phyloP scores from a whole-genome alignment of 2,329 filamentous ascomycete genomes.

The Fonsecaea multimorphosa region DNA sequence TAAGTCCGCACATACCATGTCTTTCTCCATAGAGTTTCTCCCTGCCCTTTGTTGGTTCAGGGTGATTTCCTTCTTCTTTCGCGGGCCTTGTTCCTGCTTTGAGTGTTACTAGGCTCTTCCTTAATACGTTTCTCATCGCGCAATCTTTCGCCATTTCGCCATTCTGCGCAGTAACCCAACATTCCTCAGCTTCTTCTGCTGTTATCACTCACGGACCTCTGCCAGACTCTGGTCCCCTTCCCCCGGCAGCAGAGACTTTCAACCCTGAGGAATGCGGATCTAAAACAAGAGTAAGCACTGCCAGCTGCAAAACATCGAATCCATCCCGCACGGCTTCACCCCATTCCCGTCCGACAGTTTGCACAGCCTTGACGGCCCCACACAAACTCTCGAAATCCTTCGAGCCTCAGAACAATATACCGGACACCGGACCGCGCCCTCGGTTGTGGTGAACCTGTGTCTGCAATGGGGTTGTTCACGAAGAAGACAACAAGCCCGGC shows the following conservation, averaged over 20 bases:
- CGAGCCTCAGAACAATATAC: neutral
- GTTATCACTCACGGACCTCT: neutral
- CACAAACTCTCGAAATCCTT: constrained; percentile 3
- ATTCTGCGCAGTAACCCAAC: neutral
- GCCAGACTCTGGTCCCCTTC: neutral
- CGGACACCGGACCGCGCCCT: neutral
- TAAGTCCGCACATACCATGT: constrained; percentile 8
- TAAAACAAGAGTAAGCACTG: constrained; percentile 7
- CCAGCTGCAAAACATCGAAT: constrained; percentile 10
- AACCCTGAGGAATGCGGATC: neutral
- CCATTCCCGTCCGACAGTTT: neutral
- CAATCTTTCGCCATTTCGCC: neutral
- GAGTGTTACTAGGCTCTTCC: constrained; percentile 13
- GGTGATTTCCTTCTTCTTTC: constrained; percentile 17
- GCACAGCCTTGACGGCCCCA: constrained; percentile 7
- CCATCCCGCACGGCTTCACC: neutral
- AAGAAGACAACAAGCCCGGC: constrained; percentile 23
- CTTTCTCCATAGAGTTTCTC: constrained; percentile 14
- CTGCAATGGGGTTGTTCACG: constrained; percentile 28
- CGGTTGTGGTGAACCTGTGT: neutral
- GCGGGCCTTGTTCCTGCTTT: constrained; percentile 18
- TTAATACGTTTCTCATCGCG: constrained; percentile 1
- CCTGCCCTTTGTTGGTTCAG: constrained; percentile 21
- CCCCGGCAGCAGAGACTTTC: neutral
- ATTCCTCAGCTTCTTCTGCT: neutral